These are phyloP conservation scores for Ascochyta pisi DNA, from an alignment of 2,329 filamentous ascomycete species.

Conservation along the genomic window DNA sequence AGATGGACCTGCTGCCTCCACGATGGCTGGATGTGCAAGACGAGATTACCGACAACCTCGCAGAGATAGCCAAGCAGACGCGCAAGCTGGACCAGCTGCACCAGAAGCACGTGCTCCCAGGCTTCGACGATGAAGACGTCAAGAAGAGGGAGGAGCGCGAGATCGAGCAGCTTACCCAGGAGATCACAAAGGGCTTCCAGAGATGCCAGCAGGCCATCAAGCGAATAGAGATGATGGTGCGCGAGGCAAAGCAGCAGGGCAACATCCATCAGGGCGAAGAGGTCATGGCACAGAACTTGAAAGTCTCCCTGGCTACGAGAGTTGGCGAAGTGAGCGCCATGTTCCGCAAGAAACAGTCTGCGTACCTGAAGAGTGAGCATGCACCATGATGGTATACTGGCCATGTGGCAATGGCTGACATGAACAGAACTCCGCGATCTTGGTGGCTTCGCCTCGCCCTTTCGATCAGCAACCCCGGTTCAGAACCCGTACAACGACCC, in stretches of 20 bases:
- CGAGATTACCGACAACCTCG: slow-evolving; percentile 84
- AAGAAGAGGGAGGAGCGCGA: slow-evolving; percentile 86
- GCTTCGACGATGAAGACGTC: slow-evolving; percentile 93
- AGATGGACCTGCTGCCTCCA: slow-evolving; percentile 96
- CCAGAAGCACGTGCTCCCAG: slow-evolving; percentile 94
- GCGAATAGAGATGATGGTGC: slow-evolving; percentile 84
- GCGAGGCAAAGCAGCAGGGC: slow-evolving; percentile 75
- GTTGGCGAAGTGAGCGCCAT: slow-evolving; percentile 91
- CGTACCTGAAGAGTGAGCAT: slow-evolving; percentile 84
- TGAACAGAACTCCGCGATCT: slow-evolving; percentile 52
- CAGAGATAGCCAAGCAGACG: slow-evolving; percentile 81
- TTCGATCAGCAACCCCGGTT: slow-evolving; percentile 52
- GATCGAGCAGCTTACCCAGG: slow-evolving; percentile 89
- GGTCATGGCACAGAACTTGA: slow-evolving; percentile 94
- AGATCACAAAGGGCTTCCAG: slow-evolving; percentile 88
- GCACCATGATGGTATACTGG: not conserved
- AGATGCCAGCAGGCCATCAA: slow-evolving; percentile 89
- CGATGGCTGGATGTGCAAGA: slow-evolving; percentile 96
- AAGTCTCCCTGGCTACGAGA: slow-evolving; percentile 84
- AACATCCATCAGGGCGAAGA: slow-evolving; percentile 83
- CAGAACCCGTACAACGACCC: slow-evolving; percentile 79
- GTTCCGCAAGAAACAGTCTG: slow-evolving; percentile 97
- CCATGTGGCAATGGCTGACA: slow-evolving; percentile 19
- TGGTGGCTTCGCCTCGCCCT: slow-evolving; percentile 57
- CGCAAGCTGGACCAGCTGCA: slow-evolving; percentile 89